Base-by-base conservation (phyloP, 352 stramenopile species). In the Blastocystis sp. region DNA sequence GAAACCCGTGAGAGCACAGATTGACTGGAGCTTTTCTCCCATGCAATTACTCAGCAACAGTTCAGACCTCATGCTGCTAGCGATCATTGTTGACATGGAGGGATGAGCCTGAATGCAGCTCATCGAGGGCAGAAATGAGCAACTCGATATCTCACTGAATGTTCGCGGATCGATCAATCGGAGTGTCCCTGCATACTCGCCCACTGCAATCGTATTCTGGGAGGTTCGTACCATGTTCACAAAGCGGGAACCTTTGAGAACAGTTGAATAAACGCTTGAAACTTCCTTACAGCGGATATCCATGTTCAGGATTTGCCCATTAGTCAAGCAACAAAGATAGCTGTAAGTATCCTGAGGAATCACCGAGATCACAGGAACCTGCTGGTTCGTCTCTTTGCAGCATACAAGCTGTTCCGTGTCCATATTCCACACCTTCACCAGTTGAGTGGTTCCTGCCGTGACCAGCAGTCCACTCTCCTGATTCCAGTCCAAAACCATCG, bases 371-470 rank as follows among this genome's bases (percentile, higher is more conserved):
- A 77, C 66, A 34, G 66, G 20, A 9, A 45, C 9, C 20, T n/a
- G 39, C 3, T 26, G 23, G 9, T 29, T 37, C 8, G 73, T 84
- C 18, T 66, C 53, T 20, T 45, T 29, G n/a, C 54, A 63, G 41
- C 73, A 84, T 9, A 37, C 47, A n/a, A 84, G 39, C 47, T 61
- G 18, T 8, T 84, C 73, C 47, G 53, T 59, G 34, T 84, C 73
- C 73, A 84, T 37, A 37, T 84, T 53, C 73, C 73, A 84, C 20
- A 84, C 53, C 50, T 84, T 84, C 34, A 84, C 73, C 8, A 84
- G 23, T 34, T 84, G 73, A 26, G 73, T 84, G 45, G 47, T 66
- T 8, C 73, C 73, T 23, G 73, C 73, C n/a, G 43, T 43, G 2
- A 55, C 73, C 3, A 84, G 50, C 73, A 84, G 26, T 20, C 73